These are phyloP conservation scores for Eimeria brunetti DNA, from an alignment of 169 alveolate species.

Conservation along the genomic window DNA sequence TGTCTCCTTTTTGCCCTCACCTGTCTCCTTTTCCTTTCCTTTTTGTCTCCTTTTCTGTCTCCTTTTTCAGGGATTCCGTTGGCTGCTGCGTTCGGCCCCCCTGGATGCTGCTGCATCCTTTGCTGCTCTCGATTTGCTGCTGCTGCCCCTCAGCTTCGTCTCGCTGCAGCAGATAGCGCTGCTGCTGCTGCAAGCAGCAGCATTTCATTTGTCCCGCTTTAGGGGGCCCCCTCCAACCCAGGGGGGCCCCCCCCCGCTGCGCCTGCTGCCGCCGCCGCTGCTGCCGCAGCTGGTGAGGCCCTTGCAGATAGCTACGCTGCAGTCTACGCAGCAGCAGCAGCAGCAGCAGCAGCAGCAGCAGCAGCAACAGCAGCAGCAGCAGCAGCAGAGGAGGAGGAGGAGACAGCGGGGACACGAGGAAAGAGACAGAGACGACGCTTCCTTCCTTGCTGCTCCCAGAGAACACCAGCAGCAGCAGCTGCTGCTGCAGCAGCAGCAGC, in stretches of 20 bases:
- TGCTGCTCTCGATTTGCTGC: slow-evolving; percentile 45
- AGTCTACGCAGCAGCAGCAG: slow-evolving; percentile 25
- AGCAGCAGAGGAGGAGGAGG: not conserved
- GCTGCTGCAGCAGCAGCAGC: slow-evolving; percentile 43
- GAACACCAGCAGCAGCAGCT: not conserved
- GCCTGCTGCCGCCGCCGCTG: slow-evolving; percentile 21
- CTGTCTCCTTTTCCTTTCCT: not conserved
- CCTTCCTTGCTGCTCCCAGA: not conserved
- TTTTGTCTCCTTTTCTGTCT: not conserved
- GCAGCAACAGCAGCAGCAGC: slow-evolving; percentile 21
- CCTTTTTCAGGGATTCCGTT: slow-evolving; percentile 60
- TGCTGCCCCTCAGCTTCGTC: slow-evolving; percentile 40
- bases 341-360: slow-evolving; percentile 46
- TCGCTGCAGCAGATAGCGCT: slow-evolving; percentile 37
- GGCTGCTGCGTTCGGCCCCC: slow-evolving; percentile 61
- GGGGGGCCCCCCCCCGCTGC: slow-evolving; percentile 18
- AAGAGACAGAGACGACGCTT: not conserved
- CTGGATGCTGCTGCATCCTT: slow-evolving; percentile 38
- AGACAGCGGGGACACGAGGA: not conserved
- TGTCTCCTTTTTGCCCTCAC: not conserved
- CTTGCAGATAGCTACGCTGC: slow-evolving; percentile 15
- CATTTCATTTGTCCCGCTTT: slow-evolving; percentile 29
- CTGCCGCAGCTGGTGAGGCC: slow-evolving; percentile 6
- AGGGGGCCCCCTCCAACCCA: slow-evolving; percentile 52
- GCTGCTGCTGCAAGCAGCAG: too few species aligned